Evolutionary conservation across 2,329 filamentous ascomycete genomes (phyloP).

Genomic region (Fusarium praegraminearum): DNA sequence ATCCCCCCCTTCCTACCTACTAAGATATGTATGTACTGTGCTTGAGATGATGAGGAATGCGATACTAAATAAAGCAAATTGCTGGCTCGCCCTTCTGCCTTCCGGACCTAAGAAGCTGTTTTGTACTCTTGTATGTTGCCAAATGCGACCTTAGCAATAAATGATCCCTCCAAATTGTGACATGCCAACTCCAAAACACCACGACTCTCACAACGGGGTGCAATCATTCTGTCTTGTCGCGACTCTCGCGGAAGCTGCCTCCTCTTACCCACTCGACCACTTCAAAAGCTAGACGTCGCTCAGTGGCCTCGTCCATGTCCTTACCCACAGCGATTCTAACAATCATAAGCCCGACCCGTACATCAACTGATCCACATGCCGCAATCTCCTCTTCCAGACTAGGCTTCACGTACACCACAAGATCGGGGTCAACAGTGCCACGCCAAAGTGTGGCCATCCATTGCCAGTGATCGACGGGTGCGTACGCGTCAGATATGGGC

Average conservation of each 20-base stretch:
- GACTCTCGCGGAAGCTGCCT: conserved; percentile 56
- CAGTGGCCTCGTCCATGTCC: conserved; percentile 73
- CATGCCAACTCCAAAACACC: conserved; percentile 1
- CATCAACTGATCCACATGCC: conserved; percentile 65
- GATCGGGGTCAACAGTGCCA: conserved; percentile 83
- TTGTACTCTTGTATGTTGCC: neutral
- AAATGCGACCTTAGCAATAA: conserved; percentile 1
- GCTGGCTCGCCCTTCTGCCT: neutral
- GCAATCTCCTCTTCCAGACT: conserved; percentile 52
- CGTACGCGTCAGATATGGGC: conserved; percentile 81
- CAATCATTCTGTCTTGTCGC: conserved; percentile 29
- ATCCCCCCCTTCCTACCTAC: neutral
- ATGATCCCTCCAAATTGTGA: neutral
- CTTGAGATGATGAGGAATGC: conserved; percentile 15
- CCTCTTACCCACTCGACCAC: conserved; percentile 81
- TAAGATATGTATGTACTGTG: conserved; percentile 7
- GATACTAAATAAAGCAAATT: conserved; percentile 16
- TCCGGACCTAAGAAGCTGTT: neutral
- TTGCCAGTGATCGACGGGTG: conserved; percentile 92
- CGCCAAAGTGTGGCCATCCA: conserved; percentile 97
- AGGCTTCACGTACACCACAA: conserved; percentile 75
- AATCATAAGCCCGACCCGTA: conserved; percentile 65
- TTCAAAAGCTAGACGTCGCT: conserved; percentile 85
- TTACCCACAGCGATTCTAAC: conserved; percentile 60
- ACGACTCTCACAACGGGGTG: neutral